These are phyloP conservation scores for Chaetomium sp. DNA, from an alignment of 2,329 filamentous ascomycete genomes.

Conservation along the genomic window DNA sequence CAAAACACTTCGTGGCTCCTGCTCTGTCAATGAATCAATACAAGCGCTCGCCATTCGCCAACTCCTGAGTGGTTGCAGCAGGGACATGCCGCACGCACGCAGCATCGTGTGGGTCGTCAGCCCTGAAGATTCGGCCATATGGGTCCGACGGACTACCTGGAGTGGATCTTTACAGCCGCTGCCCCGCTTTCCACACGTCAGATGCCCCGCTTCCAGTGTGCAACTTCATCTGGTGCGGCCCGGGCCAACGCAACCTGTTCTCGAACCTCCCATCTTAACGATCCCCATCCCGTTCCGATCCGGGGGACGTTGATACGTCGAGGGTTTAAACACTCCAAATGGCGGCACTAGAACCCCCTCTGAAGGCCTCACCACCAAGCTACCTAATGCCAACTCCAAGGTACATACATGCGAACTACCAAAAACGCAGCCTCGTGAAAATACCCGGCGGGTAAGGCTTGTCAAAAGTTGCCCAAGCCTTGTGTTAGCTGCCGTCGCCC, in stretches of 20 bases:
- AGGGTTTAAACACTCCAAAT: not conserved
- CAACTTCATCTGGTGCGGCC: not conserved
- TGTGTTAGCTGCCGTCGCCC: not conserved
- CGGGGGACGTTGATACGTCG: not conserved
- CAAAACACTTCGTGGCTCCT: constrained; percentile 13
- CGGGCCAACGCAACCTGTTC: not conserved
- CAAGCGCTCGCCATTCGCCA: not conserved
- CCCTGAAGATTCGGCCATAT: not conserved
- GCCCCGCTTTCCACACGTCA: constrained; percentile 19
- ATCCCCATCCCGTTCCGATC: not conserved
- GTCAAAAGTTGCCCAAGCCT: not conserved
- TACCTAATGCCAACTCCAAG: not conserved
- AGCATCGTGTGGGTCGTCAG: constrained; percentile 8
- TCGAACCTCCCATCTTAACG: not conserved
- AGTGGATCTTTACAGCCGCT: not conserved
- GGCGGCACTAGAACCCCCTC: not conserved
- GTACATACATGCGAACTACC: too few species aligned
- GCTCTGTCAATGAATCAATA: not conserved
- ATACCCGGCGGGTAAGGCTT: not conserved
- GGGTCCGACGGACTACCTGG: not conserved
- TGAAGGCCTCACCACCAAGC: not conserved
- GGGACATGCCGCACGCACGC: constrained; percentile 5
- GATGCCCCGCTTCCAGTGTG: constrained; percentile 5
- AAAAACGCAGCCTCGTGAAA: not conserved
- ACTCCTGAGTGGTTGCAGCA: not conserved